Conservation (phyloP, 108 stramenopile genomes). For the Ochromonas danica region DNA sequence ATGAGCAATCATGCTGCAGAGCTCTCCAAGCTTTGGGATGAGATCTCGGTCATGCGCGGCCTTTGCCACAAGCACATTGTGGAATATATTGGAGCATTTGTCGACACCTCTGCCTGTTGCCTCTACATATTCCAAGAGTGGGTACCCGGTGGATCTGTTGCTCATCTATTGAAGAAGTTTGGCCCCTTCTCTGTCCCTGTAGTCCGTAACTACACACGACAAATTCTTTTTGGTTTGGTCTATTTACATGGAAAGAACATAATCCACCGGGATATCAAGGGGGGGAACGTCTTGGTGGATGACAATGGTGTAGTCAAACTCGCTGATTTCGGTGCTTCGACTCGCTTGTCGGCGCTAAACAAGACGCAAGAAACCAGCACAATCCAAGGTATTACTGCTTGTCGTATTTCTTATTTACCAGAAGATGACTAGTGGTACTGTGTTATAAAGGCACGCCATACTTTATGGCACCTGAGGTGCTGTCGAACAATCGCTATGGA, state of each 20-base stretch:
- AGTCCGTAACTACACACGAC: conserved; percentile 70
- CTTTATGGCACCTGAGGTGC: conserved; percentile 90
- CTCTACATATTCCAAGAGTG: conserved; percentile 96
- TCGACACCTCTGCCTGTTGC: conserved; percentile 60
- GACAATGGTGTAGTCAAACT: conserved; percentile 84
- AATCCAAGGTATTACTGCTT: no score
- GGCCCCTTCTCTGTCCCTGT: conserved; percentile 76
- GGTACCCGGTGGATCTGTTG: conserved; percentile 85
- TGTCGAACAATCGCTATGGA: conserved; percentile 74
- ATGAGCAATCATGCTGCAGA: conserved; percentile 4
- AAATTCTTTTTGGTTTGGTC: conserved; percentile 78
- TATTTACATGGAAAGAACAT: conserved; percentile 82
- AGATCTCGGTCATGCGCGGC: conserved; percentile 79
- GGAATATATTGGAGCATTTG: conserved; percentile 81
- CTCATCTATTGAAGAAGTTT: conserved; percentile 71
- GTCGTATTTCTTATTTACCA: conserved; percentile 11
- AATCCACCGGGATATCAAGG: conserved; percentile 90
- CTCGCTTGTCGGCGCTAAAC: conserved; percentile 7
- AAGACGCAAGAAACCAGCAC: neutral
- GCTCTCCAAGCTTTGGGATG: conserved; percentile 68
- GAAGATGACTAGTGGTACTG: neutral
- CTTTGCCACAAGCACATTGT: conserved; percentile 88
- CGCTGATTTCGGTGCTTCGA: conserved; percentile 85
- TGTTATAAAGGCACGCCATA: conserved; percentile 85
- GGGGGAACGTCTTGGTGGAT: conserved; percentile 88